These are phyloP conservation scores for Irpex rosettiformis DNA, from an alignment of 1,284 basidiomycete genomes.

Conservation along the genomic window DNA sequence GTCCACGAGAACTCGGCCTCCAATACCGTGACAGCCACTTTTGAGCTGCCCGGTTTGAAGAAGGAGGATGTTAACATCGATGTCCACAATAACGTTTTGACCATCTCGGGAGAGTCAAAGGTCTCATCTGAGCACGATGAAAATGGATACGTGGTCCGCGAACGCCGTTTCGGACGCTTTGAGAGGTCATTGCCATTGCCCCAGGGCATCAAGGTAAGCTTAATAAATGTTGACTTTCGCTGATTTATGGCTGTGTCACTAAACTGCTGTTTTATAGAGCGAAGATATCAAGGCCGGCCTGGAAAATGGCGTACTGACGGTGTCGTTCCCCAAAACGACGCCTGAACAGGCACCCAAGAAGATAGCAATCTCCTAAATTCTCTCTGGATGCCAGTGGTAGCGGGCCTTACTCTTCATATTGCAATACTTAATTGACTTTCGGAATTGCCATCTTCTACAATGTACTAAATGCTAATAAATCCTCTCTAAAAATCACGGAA, in stretches of 20 bases:
- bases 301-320: conserved; percentile 37
- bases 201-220: conserved; percentile 37
- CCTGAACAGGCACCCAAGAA: conserved; percentile 28
- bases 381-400: too few relatives aligned
- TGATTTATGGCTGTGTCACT: not conserved
- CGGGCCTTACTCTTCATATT: too few relatives aligned
- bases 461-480: too few relatives aligned
- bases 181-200: conserved; percentile 39
- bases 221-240: not conserved
- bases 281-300: conserved; percentile 39
- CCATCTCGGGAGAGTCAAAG: conserved; percentile 37
- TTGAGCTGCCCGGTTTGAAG: conserved; percentile 45
- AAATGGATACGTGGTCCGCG: conserved; percentile 38
- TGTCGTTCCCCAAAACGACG: conserved; percentile 38
- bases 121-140: conserved; percentile 29
- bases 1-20: conserved; percentile 36
- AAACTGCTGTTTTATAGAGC: conserved; percentile 18
- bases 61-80: conserved; percentile 39
- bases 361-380: conserved; percentile 29
- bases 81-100: conserved; percentile 37
- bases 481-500: too few relatives aligned
- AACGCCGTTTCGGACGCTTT: conserved; percentile 41
- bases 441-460: too few relatives aligned
- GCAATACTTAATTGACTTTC: too few relatives aligned
- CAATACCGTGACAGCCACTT: conserved; percentile 41